Percentiles rank a stretch among this genome's conserved stretches.
Evolutionary conservation across 2,329 filamentous ascomycete genomes (phyloP).

Genomic region (Cryphonectria japonica): DNA sequence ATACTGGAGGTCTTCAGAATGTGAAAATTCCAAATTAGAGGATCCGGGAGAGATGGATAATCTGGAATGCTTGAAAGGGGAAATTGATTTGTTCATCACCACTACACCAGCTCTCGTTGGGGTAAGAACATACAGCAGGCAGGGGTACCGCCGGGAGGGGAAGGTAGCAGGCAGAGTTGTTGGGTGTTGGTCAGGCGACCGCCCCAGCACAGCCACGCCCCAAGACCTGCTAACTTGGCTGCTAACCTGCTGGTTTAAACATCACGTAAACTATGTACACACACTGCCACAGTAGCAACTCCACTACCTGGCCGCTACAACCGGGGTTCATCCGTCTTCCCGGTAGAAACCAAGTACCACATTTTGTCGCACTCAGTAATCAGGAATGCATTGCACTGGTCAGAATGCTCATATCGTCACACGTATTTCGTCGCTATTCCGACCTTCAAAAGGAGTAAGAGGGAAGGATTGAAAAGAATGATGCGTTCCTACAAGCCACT

Average conservation of each 20-base stretch:
- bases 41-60: not conserved
- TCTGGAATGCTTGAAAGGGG: not conserved
- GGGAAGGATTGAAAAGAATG: not conserved
- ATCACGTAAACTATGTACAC: not conserved
- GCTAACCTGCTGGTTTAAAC: not conserved
- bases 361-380: not conserved
- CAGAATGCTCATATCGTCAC: too few relatives aligned
- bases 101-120: not conserved
- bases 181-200: constrained; percentile 4
- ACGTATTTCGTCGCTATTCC: not conserved
- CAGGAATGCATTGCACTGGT: too few relatives aligned
- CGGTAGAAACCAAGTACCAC: not conserved
- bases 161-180: not conserved
- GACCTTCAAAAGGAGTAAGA: not conserved
- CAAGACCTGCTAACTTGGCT: not conserved
- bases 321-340: not conserved
- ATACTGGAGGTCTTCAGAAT: not conserved
- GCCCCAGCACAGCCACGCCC: not conserved
- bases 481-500: constrained; percentile 4
- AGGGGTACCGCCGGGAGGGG: not conserved
- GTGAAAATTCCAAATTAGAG: not conserved
- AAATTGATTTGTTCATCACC: not conserved
- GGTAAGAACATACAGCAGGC: not conserved
- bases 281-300: not conserved
- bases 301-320: not conserved